These are phyloP conservation scores for Fusarium drepaniforme DNA, from an alignment of 2,329 filamentous ascomycete species.

Conservation along the genomic window DNA sequence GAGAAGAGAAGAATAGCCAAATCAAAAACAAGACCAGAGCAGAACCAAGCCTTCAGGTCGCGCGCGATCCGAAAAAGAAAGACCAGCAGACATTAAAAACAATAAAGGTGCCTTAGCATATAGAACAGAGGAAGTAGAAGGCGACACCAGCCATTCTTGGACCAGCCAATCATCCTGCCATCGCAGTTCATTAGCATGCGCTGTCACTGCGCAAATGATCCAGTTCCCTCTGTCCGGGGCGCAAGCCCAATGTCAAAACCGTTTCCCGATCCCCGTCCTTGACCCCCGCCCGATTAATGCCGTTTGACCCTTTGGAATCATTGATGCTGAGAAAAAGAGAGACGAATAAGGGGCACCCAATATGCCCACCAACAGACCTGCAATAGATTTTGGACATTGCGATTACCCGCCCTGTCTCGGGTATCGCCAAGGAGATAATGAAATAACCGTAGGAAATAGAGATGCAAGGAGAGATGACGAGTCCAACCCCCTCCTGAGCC, in stretches of 20 bases:
- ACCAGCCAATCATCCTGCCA: constrained; percentile 62
- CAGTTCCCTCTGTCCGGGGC: constrained; percentile 45
- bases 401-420: constrained; percentile 53
- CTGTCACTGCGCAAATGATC: constrained; percentile 47
- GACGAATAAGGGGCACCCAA: constrained; percentile 25
- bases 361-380: constrained; percentile 34
- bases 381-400: constrained; percentile 39
- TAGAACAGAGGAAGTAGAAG: constrained; percentile 56
- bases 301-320: constrained; percentile 42
- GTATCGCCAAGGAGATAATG: constrained; percentile 48
- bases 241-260: constrained; percentile 45
- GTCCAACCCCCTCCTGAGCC: constrained; percentile 46
- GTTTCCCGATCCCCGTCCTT: constrained; percentile 43
- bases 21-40: constrained; percentile 36
- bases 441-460: constrained; percentile 43
- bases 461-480: constrained; percentile 40
- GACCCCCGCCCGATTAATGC: constrained; percentile 43
- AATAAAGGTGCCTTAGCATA: constrained; percentile 55
- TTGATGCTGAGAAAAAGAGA: constrained; percentile 26
- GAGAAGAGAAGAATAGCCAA: constrained; percentile 43
- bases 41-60: constrained; percentile 35
- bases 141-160: constrained; percentile 58
- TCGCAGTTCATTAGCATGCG: constrained; percentile 60
- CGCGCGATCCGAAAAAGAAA: constrained; percentile 20
- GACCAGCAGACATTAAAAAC: constrained; percentile 50